Percentiles rank a stretch among this genome's conserved stretches.
Conservation (phyloP, 192 early-diverging fungal genomes). For the Endogone sp. region DNA sequence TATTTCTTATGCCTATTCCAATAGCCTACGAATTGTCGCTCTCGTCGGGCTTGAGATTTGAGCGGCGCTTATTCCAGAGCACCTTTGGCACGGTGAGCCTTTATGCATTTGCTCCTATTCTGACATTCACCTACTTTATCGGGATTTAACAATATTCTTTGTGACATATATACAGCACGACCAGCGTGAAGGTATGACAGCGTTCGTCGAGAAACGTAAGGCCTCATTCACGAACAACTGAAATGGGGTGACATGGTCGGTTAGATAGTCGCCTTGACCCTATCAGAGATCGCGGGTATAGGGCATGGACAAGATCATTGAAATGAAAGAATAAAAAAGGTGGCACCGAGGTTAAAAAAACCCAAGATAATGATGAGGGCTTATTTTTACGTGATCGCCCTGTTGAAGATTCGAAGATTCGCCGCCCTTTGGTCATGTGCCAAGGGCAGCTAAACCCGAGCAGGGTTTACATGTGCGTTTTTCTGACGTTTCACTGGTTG, state of each 20-base stretch:
- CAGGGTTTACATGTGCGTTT: too few relatives aligned
- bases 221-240: slow-evolving; percentile 85
- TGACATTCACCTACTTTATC: slow-evolving; percentile 10
- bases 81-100: slow-evolving; percentile 77
- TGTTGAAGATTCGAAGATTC: too few relatives aligned
- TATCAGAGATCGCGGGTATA: neutral
- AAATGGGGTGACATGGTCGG: too few relatives aligned
- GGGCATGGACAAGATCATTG: neutral
- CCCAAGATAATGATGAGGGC: too few relatives aligned
- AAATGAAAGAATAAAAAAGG: neutral
- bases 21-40: slow-evolving; percentile 86
- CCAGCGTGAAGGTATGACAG: slow-evolving; percentile 95
- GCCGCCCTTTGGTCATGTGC: too few relatives aligned
- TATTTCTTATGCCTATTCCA: neutral
- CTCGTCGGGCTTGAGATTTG: slow-evolving; percentile 79
- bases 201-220: slow-evolving; percentile 91
- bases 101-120: neutral
- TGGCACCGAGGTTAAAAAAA: too few relatives aligned
- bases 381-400: too few relatives aligned
- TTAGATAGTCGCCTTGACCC: neutral
- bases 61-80: slow-evolving; percentile 92
- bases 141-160: neutral
- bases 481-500: too few relatives aligned
- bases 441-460: too few relatives aligned
- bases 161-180: slow-evolving; percentile 57